phyloP scores from a whole-genome alignment of 2,329 filamentous ascomycete genomes.

The Alternaria incomplexa region DNA sequence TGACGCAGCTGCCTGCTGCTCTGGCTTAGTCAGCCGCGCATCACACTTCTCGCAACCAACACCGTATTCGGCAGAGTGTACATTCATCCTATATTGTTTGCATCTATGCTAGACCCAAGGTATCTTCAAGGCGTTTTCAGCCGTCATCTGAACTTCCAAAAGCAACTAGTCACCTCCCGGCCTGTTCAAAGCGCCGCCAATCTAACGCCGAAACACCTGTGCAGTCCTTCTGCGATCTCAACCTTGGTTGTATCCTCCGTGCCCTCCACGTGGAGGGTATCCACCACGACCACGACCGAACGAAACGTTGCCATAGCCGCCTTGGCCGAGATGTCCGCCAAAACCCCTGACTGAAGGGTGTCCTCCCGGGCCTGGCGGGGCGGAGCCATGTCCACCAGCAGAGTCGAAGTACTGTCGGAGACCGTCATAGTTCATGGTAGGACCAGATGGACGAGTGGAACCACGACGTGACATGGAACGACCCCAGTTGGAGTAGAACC shows the following conservation, averaged over 20 bases:
- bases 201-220: not conserved
- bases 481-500: not conserved
- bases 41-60: not conserved
- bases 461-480: not conserved
- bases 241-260: not conserved
- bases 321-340: not conserved
- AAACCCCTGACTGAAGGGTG: not conserved
- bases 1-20: slow-evolving; percentile 1
- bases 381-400: not conserved
- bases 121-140: not conserved
- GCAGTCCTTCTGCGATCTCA: not conserved
- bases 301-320: not conserved
- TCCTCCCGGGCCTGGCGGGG: not conserved
- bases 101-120: not conserved
- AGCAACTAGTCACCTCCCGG: not conserved
- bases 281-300: not conserved
- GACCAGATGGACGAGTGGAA: not conserved
- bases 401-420: not conserved
- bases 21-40: slow-evolving; percentile 8
- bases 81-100: not conserved
- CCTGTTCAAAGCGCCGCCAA: not conserved
- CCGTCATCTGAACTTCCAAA: not conserved
- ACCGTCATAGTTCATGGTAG: not conserved
- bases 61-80: not conserved
- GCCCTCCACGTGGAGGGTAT: not conserved